These are phyloP conservation scores for Sesbania bispinosa DNA, from an alignment of 306 rosid genomes.

Conservation along the genomic window DNA sequence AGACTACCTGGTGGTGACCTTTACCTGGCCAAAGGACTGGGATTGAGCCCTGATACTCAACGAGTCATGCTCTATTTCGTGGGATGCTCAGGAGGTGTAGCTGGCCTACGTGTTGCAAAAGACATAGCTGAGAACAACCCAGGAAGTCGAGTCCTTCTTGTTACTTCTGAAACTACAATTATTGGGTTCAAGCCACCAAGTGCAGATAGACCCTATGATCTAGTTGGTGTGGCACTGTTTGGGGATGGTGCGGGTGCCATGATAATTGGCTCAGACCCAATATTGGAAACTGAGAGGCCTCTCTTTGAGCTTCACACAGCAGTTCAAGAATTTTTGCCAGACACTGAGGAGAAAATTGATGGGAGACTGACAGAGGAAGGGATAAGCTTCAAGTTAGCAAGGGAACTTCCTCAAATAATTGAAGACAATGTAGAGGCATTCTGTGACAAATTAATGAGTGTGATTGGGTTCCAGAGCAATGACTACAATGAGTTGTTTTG, in stretches of 20 bases:
- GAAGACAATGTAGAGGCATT: conserved; percentile 70
- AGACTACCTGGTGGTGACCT: conserved; percentile 80
- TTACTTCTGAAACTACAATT: conserved; percentile 80
- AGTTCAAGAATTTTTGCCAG: conserved; percentile 57
- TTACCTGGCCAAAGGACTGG: conserved; percentile 75
- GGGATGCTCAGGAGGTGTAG: conserved; percentile 85
- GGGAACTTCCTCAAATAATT: conserved; percentile 81
- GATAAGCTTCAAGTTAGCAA: conserved; percentile 66
- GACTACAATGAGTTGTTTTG: conserved; percentile 61
- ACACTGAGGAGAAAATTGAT: conserved; percentile 62
- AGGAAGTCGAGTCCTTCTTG: conserved; percentile 63
- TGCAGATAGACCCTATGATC: conserved; percentile 66
- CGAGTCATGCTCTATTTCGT: conserved; percentile 61
- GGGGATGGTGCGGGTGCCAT: conserved; percentile 88
- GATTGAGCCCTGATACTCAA: conserved; percentile 51
- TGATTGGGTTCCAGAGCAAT: conserved; percentile 38
- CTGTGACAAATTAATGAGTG: conserved; percentile 48
- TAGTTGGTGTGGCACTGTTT: conserved; percentile 78
- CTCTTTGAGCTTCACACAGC: conserved; percentile 82
- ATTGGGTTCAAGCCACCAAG: conserved; percentile 85
- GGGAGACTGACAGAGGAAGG: conserved; percentile 82
- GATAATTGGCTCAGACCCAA: conserved; percentile 64
- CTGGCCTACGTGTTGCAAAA: conserved; percentile 75
- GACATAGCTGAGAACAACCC: conserved; percentile 89
- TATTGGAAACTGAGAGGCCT: conserved; percentile 44